Evolutionary conservation across 371 early-diverging fungal species (phyloP).

Genomic region (Saksenaea oblongispora): DNA sequence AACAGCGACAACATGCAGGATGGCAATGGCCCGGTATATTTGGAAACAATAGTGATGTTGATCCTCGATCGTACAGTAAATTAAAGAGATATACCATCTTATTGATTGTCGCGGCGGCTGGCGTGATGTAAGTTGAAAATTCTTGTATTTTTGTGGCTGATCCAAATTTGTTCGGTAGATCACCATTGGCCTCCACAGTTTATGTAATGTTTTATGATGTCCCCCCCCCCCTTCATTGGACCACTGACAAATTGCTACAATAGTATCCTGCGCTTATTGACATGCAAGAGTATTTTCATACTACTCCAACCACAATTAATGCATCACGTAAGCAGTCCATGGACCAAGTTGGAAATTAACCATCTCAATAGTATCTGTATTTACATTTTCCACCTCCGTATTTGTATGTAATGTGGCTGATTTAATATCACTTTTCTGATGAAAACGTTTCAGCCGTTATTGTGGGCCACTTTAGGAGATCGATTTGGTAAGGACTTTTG

Average conservation of each 20-base stretch:
- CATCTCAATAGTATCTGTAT: slow-evolving; percentile 22
- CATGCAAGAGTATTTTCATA: slow-evolving; percentile 23
- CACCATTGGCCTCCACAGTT: slow-evolving; percentile 28
- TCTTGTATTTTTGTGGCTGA: background rate
- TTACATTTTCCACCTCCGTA: slow-evolving; percentile 23
- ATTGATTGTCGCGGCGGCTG: slow-evolving; percentile 22
- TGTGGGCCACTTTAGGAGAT: slow-evolving; percentile 34
- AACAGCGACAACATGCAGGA: background rate
- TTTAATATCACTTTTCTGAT: background rate
- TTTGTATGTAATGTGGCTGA: slow-evolving; percentile 15
- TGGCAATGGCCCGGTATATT: background rate
- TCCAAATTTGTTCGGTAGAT: slow-evolving; percentile 4
- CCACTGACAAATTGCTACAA: background rate
- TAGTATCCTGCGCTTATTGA: slow-evolving; percentile 27
- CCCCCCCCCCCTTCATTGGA: background rate
- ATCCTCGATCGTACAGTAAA: slow-evolving; percentile 16
- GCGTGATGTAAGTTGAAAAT: slow-evolving; percentile 19
- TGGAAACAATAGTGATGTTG: background rate
- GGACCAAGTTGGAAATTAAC: background rate
- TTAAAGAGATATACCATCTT: slow-evolving; percentile 19
- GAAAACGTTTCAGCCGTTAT: slow-evolving; percentile 18
- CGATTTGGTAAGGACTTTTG: slow-evolving; percentile 12
- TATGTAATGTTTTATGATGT: slow-evolving; percentile 17
- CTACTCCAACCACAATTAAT: slow-evolving; percentile 26
- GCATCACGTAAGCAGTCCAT: slow-evolving; percentile 22